Base-by-base conservation (phyloP, 1,284 basidiomycete genomes). In the Pyrrhoderma noxium region DNA sequence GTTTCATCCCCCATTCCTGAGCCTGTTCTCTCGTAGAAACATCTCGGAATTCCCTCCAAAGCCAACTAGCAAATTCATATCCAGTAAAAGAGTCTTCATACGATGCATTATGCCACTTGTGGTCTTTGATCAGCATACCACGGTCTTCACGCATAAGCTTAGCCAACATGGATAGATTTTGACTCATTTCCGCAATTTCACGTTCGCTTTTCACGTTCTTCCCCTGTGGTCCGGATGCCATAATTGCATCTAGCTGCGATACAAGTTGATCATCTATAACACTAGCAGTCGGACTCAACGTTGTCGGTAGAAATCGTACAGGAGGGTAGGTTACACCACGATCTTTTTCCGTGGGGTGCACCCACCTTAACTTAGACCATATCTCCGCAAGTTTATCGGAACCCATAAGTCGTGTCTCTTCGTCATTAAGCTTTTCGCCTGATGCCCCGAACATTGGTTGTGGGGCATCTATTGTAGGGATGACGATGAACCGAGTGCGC, bases 401-500 rank as follows among this genome's bases (percentile, higher is more conserved):
- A 1, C 94, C 95, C 16, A 90, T 71, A 34, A 97, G 75, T 19
- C 91, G 82, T 14, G 86, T 82, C 67, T 98, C 94, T 64, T 94
- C 89, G 31, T 92, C 85, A 59, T 87, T 82, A 51, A 92, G 76
- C 54, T 73, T 74, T 65, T 91, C 89, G 3, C 82, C 85, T 0
- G 70, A 70, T 0, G 80, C 76, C 0, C 80, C 82, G 16, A 75
- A 70, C 47, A 67, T 77, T 9, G 73, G 67, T 41, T 67, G 70
- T 7, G 81, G 88, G 34, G 77, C 75, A 52, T 84, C 85, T 8
- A 80, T 75, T 0, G 89, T 85, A 0, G 95, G 95, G 43, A 98
- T 89, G 16, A 99, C 80, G 21, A 98, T 78, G 63, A 97, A 96
- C n/a, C 94, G 78, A 0, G 93, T 96, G 4, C 94, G 79, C 91